Conservation (phyloP, 352 stramenopile species). For the Globisporangium splendens region DNA sequence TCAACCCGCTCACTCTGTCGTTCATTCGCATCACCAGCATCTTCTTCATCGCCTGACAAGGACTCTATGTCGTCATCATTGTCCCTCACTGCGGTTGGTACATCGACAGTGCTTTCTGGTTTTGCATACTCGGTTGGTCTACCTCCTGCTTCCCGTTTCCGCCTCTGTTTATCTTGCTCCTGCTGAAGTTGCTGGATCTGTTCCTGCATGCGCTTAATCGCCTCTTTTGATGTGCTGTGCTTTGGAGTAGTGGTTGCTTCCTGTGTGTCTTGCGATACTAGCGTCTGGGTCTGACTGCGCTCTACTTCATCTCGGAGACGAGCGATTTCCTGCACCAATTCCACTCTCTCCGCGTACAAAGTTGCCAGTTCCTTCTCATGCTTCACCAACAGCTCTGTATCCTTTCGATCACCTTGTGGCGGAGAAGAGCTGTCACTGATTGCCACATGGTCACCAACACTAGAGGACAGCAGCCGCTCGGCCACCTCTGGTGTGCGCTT, state of each 20-base stretch:
- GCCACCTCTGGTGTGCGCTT: conserved; percentile 56
- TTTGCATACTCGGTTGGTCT: neutral
- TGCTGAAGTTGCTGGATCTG: conserved; percentile 9
- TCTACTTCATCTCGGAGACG: conserved; percentile 34
- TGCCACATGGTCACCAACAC: conserved; percentile 3
- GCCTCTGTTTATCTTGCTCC: conserved; percentile 12
- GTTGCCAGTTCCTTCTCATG: conserved; percentile 20
- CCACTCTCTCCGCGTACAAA: conserved; percentile 24
- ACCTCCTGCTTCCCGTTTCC: neutral
- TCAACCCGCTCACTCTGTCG: too few species aligned
- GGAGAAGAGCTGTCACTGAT: too few species aligned
- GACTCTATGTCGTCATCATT: conserved; percentile 16
- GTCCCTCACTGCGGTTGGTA: neutral
- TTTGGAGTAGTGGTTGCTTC: too few species aligned
- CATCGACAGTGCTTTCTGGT: neutral
- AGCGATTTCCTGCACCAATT: conserved; percentile 31
- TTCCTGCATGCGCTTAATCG: conserved; percentile 10
- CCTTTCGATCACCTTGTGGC: neutral
- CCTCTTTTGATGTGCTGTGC: neutral
- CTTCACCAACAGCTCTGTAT: conserved; percentile 10
- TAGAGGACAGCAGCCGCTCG: conserved; percentile 24
- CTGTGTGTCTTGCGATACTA: neutral
- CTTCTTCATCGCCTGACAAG: conserved; percentile 13
- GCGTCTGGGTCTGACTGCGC: conserved; percentile 9
- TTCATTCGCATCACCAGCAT: neutral